Conservation (phyloP, 2,329 filamentous ascomycete species). For the Tolypocladium amazonense region DNA sequence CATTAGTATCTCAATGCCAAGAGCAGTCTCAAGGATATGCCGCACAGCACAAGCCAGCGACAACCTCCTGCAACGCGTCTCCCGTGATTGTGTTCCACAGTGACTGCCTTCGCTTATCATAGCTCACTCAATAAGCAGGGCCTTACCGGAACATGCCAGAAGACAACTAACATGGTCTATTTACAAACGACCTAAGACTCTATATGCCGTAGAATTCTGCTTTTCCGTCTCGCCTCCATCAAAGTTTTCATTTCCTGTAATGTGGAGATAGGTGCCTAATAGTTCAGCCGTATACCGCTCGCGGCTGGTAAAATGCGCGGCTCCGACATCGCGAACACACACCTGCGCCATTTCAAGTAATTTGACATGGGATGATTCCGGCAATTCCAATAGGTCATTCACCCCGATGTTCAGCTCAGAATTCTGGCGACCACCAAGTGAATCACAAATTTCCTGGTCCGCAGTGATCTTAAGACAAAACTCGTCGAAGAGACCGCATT, state of each 20-base stretch:
- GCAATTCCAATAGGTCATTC: background rate
- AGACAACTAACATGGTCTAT: background rate
- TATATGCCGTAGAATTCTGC: background rate
- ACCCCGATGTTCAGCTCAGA: background rate
- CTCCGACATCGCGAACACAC: background rate
- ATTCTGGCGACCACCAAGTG: background rate
- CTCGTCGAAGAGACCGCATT: background rate
- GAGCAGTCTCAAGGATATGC: too few relatives aligned
- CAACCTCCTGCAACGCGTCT: too few relatives aligned
- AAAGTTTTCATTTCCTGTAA: background rate
- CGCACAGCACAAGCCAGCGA: too few relatives aligned
- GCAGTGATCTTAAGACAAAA: background rate
- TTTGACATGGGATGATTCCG: background rate
- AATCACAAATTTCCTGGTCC: background rate
- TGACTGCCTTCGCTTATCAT: too few relatives aligned
- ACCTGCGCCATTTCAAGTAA: background rate
- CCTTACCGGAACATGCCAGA: too few relatives aligned
- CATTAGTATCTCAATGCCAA: too few relatives aligned
- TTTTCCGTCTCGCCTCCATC: background rate
- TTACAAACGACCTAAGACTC: background rate
- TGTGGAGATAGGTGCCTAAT: background rate
- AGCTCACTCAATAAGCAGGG: too few relatives aligned
- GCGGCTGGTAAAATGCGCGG: background rate
- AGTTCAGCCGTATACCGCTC: background rate
- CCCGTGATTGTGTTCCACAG: too few relatives aligned